Conservation (phyloP, 202 grass and related monocot species). For the Panicum hallii region DNA sequence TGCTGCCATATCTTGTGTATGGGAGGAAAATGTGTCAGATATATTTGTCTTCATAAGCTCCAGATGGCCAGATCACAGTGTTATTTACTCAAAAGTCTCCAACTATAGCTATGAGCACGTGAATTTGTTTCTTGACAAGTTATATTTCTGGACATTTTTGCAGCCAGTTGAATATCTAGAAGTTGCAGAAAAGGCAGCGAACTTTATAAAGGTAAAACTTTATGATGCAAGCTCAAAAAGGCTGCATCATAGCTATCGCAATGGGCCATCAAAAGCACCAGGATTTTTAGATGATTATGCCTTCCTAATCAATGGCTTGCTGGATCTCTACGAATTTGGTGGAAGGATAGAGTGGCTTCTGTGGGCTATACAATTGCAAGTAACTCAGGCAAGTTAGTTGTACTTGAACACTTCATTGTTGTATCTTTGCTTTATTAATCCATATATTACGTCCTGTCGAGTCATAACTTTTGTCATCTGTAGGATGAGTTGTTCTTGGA, state of each 20-base stretch:
- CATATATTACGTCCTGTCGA: conserved; percentile 1
- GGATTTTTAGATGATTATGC: conserved; percentile 99
- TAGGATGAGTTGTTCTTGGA: conserved; percentile 94
- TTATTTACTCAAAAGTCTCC: neutral
- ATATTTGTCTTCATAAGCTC: conserved; percentile 12
- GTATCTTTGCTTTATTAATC: neutral
- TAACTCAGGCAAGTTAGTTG: conserved; percentile 72
- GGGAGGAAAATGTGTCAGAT: neutral
- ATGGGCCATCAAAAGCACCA: conserved; percentile 94
- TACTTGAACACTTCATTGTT: conserved; percentile 18
- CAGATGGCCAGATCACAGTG: neutral
- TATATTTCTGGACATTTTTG: conserved; percentile 34
- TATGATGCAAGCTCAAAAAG: conserved; percentile 67
- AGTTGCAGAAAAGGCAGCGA: conserved; percentile 79
- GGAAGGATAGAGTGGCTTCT: conserved; percentile 79
- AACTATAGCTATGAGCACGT: conserved; percentile 5
- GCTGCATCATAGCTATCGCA: conserved; percentile 87
- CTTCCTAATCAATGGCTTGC: conserved; percentile 80
- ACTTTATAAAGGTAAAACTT: conserved; percentile 79
- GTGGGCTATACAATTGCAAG: conserved; percentile 84
- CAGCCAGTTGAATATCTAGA: conserved; percentile 89
- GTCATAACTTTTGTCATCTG: conserved; percentile 6
- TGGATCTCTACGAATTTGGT: conserved; percentile 93
- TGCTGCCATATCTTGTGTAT: neutral
- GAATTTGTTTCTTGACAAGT: conserved; percentile 27